These are phyloP conservation scores for Agrocybe praecox DNA, from an alignment of 768 basidiomycete species.

Conservation along the genomic window DNA sequence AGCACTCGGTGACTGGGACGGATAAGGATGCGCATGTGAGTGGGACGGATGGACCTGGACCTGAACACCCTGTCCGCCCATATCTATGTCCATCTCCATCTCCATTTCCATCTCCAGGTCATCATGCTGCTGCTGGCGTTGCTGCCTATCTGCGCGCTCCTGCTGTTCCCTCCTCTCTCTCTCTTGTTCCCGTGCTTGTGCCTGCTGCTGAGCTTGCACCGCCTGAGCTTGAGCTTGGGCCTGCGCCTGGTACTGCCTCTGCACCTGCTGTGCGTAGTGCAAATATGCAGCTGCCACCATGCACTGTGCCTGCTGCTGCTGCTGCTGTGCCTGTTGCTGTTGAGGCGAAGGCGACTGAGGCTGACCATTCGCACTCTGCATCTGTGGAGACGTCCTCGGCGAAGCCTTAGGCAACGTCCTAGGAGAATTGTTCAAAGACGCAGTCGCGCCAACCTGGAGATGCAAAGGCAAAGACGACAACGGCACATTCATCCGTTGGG, in stretches of 20 bases:
- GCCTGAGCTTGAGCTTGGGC: conserved; percentile 12
- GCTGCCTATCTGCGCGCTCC: too few relatives aligned
- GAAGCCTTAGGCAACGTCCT: background rate
- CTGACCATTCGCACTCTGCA: too few relatives aligned
- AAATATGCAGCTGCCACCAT: conserved; percentile 6
- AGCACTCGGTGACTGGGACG: too few relatives aligned
- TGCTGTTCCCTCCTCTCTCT: background rate
- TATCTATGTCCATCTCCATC: background rate
- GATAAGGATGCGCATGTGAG: too few relatives aligned
- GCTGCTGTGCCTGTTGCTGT: conserved; percentile 11
- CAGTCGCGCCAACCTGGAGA: too few relatives aligned
- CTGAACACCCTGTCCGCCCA: too few relatives aligned
- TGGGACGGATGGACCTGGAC: too few relatives aligned
- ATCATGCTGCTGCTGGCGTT: background rate
- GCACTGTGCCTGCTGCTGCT: conserved; percentile 21
- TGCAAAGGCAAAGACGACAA: background rate
- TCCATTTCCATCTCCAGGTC: conserved; percentile 1
- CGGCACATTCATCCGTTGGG: background rate
- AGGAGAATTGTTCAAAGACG: too few relatives aligned
- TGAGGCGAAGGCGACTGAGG: conserved; percentile 30
- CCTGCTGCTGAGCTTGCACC: too few relatives aligned
- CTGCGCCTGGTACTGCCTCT: conserved; percentile 26
- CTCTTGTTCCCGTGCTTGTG: background rate
- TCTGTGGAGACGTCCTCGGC: conserved; percentile 15
- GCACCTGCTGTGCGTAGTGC: conserved; percentile 23